A percentile compares a stretch with the other conserved stretches of the same genome.
These are phyloP conservation scores for Daldinia childiae DNA, from an alignment of 495 filamentous ascomycete genomes.

Conservation along the genomic window DNA sequence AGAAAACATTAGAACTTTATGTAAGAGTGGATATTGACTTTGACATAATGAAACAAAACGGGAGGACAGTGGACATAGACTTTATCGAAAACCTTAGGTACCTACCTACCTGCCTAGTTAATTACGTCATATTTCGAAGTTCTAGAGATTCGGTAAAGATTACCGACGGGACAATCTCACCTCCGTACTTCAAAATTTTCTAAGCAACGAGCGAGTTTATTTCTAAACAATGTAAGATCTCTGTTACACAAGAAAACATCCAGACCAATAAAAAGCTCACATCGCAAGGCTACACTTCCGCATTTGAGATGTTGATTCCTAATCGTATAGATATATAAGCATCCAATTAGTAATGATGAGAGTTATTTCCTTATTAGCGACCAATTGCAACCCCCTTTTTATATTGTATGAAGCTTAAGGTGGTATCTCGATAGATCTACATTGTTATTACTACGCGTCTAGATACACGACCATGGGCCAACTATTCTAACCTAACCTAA, in stretches of 20 bases:
- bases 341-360: background rate
- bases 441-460: background rate
- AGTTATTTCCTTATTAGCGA: background rate
- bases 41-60: no score
- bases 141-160: background rate
- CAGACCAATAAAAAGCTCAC: background rate
- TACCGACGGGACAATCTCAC: background rate
- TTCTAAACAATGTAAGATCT: background rate
- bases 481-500: background rate
- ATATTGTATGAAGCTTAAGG: background rate
- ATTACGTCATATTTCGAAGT: background rate
- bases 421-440: background rate
- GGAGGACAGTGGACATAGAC: no score
- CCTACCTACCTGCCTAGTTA: no score
- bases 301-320: background rate
- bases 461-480: background rate
- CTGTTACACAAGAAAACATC: background rate
- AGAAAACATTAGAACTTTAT: no score
- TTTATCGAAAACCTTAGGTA: background rate
- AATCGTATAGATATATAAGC: background rate
- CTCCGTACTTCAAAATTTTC: background rate
- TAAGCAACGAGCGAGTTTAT: background rate
- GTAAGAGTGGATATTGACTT: no score
- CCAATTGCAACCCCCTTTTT: background rate
- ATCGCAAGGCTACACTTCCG: background rate